phyloP scores from a whole-genome alignment of 345 rosid genomes.

The Eucalyptus caleyi region DNA sequence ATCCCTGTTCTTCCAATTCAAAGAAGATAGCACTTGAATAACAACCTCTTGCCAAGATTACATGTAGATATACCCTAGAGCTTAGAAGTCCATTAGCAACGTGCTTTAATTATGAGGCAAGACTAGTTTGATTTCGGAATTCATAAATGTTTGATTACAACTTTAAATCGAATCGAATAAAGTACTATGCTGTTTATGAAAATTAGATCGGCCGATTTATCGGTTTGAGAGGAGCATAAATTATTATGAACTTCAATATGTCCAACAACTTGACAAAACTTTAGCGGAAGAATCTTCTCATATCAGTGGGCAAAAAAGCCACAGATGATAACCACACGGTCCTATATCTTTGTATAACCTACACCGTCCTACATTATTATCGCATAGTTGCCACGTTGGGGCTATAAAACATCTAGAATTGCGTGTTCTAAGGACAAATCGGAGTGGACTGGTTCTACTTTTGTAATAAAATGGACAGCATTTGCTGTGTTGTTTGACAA shows the following conservation, averaged over 20 bases:
- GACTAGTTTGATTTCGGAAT: not conserved
- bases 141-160: not conserved
- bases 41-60: too few relatives aligned
- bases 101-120: not conserved
- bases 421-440: not conserved
- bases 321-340: not conserved
- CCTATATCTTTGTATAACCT: not conserved
- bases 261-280: not conserved
- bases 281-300: not conserved
- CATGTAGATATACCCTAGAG: not conserved
- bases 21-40: too few relatives aligned
- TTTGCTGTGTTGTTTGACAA: not conserved
- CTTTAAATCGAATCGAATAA: not conserved
- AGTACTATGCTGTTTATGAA: not conserved
- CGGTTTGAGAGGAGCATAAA: not conserved
- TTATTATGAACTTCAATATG: not conserved
- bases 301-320: not conserved
- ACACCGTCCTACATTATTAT: not conserved
- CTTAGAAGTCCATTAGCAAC: not conserved
- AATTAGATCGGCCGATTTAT: not conserved
- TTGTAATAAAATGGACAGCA: not conserved
- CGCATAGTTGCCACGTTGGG: not conserved
- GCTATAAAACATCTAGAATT: not conserved
- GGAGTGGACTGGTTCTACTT: not conserved
- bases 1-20: too few relatives aligned